phyloP scores from a whole-genome alignment of 805 yeast genomes.

The Myxozyma geophila region DNA sequence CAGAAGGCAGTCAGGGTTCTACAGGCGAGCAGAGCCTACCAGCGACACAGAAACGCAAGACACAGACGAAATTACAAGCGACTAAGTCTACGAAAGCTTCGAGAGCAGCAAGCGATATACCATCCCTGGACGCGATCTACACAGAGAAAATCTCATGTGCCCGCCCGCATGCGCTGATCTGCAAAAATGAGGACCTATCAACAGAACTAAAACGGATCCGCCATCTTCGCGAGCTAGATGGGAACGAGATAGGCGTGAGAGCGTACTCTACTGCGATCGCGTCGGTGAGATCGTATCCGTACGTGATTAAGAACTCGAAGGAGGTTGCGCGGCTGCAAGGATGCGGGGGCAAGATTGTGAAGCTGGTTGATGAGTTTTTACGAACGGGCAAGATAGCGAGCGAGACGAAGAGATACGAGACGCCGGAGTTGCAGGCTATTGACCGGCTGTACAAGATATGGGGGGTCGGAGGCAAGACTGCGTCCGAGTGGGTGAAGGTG shows the following conservation, averaged over 20 bases:
- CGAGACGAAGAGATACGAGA: constrained; percentile 15
- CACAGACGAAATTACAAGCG: not conserved
- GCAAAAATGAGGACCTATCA: constrained; percentile 26
- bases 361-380: constrained; percentile 29
- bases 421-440: constrained; percentile 22
- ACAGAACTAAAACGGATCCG: constrained; percentile 14
- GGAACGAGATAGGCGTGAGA: constrained; percentile 31
- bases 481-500: constrained; percentile 32
- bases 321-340: constrained; percentile 29
- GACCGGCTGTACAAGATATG: constrained; percentile 29
- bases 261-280: constrained; percentile 37
- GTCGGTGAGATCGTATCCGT: constrained; percentile 32
- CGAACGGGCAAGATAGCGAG: constrained; percentile 32
- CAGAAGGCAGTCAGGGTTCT: not conserved
- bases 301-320: constrained; percentile 15
- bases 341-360: constrained; percentile 34
- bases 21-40: too few species aligned
- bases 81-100: too few species aligned
- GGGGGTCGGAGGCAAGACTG: constrained; percentile 36
- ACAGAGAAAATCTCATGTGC: constrained; percentile 23
- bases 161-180: constrained; percentile 31
- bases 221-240: constrained; percentile 29
- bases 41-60: not conserved
- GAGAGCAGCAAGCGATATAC: not conserved
- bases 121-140: constrained; percentile 18